These are phyloP conservation scores for Parascedosporium putredinis DNA, from an alignment of 2,329 filamentous ascomycete genomes.

Conservation along the genomic window DNA sequence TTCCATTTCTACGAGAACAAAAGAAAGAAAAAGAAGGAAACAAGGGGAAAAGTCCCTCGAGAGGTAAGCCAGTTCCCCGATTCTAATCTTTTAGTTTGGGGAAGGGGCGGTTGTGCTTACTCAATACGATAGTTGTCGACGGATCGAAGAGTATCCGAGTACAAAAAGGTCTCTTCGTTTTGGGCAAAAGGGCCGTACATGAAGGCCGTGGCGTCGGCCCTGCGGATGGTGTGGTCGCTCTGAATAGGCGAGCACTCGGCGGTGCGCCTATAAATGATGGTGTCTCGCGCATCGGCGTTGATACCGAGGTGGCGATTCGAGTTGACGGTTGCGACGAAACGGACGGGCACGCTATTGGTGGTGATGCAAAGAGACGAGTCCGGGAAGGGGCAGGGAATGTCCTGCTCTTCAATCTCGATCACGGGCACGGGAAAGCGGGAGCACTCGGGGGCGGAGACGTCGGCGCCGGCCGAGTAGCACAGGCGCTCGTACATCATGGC, in stretches of 20 bases:
- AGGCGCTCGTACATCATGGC: constrained; percentile 7
- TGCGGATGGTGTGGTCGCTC: not conserved
- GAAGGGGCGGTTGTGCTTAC: no score
- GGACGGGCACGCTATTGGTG: constrained; percentile 1
- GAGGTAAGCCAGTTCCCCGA: no score
- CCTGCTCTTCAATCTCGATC: constrained; percentile 4
- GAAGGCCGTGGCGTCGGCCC: not conserved
- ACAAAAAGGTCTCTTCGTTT: constrained; percentile 4
- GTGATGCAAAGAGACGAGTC: constrained; percentile 5
- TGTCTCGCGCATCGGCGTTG: constrained; percentile 2
- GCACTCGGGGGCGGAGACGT: not conserved
- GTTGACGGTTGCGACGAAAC: constrained; percentile 6
- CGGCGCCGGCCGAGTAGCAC: constrained; percentile 8
- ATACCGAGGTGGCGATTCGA: constrained; percentile 8
- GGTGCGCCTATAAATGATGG: constrained; percentile 5
- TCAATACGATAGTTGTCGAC: constrained; percentile 1
- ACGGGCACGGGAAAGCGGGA: not conserved
- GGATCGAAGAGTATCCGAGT: not conserved
- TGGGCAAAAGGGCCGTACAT: constrained; percentile 7
- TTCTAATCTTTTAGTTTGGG: no score
- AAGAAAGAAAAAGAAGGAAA: no score
- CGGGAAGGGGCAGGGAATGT: constrained; percentile 3
- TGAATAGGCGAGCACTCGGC: constrained; percentile 5
- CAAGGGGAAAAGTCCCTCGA: no score
- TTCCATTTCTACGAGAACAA: not conserved